Conservation (phyloP, 2,329 filamentous ascomycete genomes). For the Emergomyces orientalis region DNA sequence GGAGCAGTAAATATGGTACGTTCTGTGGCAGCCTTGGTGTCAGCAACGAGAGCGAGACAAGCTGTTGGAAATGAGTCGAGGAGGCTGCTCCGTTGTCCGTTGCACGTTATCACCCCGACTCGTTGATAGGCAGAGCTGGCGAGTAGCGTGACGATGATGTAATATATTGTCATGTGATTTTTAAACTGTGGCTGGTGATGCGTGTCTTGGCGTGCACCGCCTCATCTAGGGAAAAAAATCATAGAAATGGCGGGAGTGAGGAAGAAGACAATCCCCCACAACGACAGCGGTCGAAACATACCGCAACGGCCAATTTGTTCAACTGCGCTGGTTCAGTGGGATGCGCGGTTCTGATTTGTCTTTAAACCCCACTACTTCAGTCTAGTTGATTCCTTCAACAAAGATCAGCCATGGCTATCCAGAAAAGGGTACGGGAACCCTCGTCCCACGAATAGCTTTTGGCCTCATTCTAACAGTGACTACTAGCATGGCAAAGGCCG, state of each 20-base stretch:
- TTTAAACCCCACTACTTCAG: not conserved
- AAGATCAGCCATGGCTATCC: slow-evolving; percentile 65
- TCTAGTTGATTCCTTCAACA: not conserved
- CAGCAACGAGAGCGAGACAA: not conserved
- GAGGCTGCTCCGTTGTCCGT: not conserved
- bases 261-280: not conserved
- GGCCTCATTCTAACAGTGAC: slow-evolving; percentile 23
- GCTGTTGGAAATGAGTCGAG: not conserved
- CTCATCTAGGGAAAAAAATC: not conserved
- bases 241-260: not conserved
- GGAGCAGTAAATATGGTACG: not conserved
- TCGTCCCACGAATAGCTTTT: slow-evolving; percentile 8
- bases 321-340: not conserved
- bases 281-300: not conserved
- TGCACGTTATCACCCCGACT: not conserved
- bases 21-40: slow-evolving; percentile 2
- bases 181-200: slow-evolving; percentile 8
- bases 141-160: not conserved
- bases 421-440: slow-evolving; percentile 62
- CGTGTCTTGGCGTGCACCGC: slow-evolving; percentile 13
- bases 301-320: not conserved
- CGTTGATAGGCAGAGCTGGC: not conserved
- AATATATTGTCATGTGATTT: not conserved
- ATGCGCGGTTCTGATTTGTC: not conserved
- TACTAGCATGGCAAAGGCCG: slow-evolving; percentile 81